Percentiles rank a stretch among this genome's conserved stretches.
These are phyloP conservation scores for Solanum corneliomulleri DNA, from an alignment of 257 asterid genomes.

Conservation along the genomic window DNA sequence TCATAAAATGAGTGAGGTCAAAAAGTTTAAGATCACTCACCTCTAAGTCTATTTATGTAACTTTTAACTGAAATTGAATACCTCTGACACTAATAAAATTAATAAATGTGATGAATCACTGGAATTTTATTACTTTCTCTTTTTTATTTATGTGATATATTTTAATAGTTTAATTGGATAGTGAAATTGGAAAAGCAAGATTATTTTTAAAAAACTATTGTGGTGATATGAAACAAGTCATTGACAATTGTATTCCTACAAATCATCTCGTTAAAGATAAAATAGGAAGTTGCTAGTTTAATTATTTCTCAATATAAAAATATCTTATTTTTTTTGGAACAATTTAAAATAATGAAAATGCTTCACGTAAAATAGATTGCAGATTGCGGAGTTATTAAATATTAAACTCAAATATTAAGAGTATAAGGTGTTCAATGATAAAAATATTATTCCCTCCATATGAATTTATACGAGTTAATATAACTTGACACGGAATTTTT, in stretches of 20 bases:
- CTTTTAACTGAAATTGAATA: too few species aligned
- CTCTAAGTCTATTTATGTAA: not conserved
- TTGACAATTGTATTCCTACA: not conserved
- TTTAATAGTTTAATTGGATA: too few species aligned
- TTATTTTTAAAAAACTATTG: too few species aligned
- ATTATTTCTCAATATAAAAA: not conserved
- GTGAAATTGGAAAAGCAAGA: not conserved
- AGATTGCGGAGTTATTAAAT: not conserved
- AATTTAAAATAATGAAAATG: not conserved
- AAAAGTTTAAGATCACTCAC: not conserved
- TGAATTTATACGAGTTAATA: not conserved
- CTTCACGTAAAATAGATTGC: not conserved
- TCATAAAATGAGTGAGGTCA: not conserved
- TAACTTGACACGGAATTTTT: not conserved
- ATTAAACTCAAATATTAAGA: not conserved
- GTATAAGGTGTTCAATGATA: not conserved
- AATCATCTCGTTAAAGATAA: not conserved
- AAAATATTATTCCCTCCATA: not conserved
- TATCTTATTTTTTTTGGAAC: not conserved
- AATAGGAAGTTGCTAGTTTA: not conserved
- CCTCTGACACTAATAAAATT: not conserved
- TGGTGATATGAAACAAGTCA: not conserved
- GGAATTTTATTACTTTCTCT: not conserved
- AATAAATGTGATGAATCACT: not conserved
- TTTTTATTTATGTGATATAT: not conserved